Evolutionary conservation across 441 rosid genomes (phyloP), one percentile per base, ranked within the genome.

Genomic region (Pelargonium citronellum): DNA sequence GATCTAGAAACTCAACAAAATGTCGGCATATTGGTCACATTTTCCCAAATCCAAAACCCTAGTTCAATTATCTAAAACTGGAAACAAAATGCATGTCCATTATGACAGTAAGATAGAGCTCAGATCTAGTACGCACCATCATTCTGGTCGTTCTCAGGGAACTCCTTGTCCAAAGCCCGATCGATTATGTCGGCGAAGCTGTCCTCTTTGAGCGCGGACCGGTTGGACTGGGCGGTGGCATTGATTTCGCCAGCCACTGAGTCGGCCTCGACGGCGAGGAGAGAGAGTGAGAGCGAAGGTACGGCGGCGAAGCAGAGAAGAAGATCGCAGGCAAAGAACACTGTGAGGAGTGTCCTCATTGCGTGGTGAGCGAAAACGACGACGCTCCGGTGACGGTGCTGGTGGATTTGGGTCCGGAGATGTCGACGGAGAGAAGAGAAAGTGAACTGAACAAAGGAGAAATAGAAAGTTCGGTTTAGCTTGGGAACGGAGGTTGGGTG

Each of bases 111-210:
- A 43, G 12, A 66, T 7, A 67, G 5, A 81, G 74, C 49, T 75
- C 80, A 84, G 97, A 91, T 88, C 92, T 81, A 80, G 77, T 61
- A 64, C 49, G 58, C 60, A 93, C 98, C 90, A 82, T 88, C 93
- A 30, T 72, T 87, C 79, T 88, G 96, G 73, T 93, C 93, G 67
- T 83, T 88, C 73, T 93, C 98, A 13, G 87, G 83, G 80, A 91
- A 93, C 87, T 93, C 98, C 78, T 89, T 88, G 87, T 87, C 95
- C 55, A 93, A 84, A 30, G 98, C 98, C 11, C 97, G 91, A 87
- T 89, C 96, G 70, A 93, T 88, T 80, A 93, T 91, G 77, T 84
- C 89, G 4, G 91, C 97, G 71, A 93, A 89, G 77, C 91, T 91
- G 51, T 86, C 96, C 74, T 89, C 90, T 70, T 75, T 87, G 70